These are phyloP conservation scores for Aspergillus spinulosporus DNA, from an alignment of 2,329 filamentous ascomycete genomes.

Conservation along the genomic window DNA sequence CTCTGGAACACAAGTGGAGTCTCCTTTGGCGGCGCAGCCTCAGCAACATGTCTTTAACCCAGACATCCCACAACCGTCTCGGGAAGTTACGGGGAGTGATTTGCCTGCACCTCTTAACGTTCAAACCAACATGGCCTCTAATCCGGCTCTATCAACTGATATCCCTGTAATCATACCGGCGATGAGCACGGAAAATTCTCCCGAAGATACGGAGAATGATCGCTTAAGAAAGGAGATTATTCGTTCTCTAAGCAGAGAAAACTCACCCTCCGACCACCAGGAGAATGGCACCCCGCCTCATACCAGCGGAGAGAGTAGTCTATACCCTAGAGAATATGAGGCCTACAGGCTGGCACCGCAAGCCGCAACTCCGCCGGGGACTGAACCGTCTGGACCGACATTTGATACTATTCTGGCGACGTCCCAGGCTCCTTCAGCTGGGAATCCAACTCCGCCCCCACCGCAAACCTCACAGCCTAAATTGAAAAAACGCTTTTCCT, in stretches of 20 bases:
- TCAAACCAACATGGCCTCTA: slow-evolving; percentile 22
- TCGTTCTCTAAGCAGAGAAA: slow-evolving; percentile 46
- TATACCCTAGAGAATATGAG: slow-evolving; percentile 41
- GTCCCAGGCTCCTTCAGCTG: slow-evolving; percentile 1
- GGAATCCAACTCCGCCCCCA: slow-evolving; percentile 8
- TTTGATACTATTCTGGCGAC: slow-evolving; percentile 12
- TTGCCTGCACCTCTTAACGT: slow-evolving; percentile 38
- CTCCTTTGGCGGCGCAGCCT: slow-evolving; percentile 15
- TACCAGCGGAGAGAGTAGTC: slow-evolving; percentile 28
- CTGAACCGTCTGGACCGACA: slow-evolving; percentile 15
- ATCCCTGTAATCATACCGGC: slow-evolving; percentile 37
- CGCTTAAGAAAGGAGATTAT: slow-evolving; percentile 51
- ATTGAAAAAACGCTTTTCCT: slow-evolving; percentile 46
- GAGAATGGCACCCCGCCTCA: slow-evolving; percentile 26
- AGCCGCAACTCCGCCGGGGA: slow-evolving; percentile 21
- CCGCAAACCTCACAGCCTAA: slow-evolving; percentile 24
- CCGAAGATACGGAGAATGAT: slow-evolving; percentile 46
- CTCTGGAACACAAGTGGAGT: slow-evolving; percentile 38
- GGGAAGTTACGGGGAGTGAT: slow-evolving; percentile 17
- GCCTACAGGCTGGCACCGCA: slow-evolving; percentile 37
- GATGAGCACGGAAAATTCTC: slow-evolving; percentile 36
- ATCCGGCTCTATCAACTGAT: slow-evolving; percentile 14
- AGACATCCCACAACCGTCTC: slow-evolving; percentile 1
- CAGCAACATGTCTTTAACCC: background rate
- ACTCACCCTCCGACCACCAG: slow-evolving; percentile 32